Conservation (phyloP, 441 rosid genomes). For the California macrophylla region DNA sequence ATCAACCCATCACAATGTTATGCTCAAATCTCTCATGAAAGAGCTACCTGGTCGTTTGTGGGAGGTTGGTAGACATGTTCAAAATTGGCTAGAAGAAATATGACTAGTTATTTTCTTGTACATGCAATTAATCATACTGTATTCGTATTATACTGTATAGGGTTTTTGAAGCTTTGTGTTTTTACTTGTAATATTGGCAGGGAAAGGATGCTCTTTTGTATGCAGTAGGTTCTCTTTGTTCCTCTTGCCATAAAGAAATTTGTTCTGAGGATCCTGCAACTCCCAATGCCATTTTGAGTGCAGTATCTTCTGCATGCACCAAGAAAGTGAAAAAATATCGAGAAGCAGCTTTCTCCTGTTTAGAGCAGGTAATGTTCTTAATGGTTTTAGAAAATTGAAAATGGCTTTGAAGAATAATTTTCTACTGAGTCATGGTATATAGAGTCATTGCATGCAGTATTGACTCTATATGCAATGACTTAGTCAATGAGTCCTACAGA, state of each 20-base stretch:
- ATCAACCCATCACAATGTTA: slow-evolving; percentile 45
- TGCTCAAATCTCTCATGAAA: slow-evolving; percentile 58
- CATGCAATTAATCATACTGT: too few species aligned
- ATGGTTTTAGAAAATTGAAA: neutral
- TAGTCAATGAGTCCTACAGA: too few species aligned
- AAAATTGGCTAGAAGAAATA: slow-evolving; percentile 1
- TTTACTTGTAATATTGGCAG: slow-evolving; percentile 26
- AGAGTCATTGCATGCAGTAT: too few species aligned
- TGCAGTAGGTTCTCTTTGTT: slow-evolving; percentile 71
- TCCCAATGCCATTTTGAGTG: slow-evolving; percentile 50
- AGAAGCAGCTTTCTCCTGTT: slow-evolving; percentile 70
- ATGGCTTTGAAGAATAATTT: neutral
- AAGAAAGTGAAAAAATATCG: slow-evolving; percentile 72
- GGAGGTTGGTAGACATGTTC: slow-evolving; percentile 51
- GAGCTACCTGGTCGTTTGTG: slow-evolving; percentile 91
- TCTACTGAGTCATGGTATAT: too few species aligned
- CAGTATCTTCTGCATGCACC: slow-evolving; percentile 61
- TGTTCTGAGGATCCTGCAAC: slow-evolving; percentile 43
- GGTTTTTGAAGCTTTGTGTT: neutral
- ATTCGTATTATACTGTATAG: too few species aligned
- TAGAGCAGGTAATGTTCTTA: slow-evolving; percentile 51
- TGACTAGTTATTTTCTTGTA: neutral
- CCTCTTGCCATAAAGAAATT: slow-evolving; percentile 70
- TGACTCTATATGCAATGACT: too few species aligned
- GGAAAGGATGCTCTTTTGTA: slow-evolving; percentile 79